Conservation (phyloP, 768 basidiomycete genomes). For the Lanmaoa rubissima region DNA sequence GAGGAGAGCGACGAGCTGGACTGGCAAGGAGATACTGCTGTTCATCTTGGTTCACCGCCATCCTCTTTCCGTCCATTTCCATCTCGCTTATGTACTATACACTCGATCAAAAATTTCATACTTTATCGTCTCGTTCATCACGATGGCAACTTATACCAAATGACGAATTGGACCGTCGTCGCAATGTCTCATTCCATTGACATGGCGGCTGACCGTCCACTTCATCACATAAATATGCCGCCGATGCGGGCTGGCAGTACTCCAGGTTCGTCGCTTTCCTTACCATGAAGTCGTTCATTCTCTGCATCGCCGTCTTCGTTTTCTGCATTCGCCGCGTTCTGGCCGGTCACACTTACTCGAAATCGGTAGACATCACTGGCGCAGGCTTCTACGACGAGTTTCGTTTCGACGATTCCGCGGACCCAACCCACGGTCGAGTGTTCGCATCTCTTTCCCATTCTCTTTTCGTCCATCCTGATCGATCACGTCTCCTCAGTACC, state of each 20-base stretch:
- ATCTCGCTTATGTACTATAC: conserved; percentile 11
- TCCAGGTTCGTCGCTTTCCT: conserved; percentile 7
- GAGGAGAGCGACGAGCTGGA: conserved; percentile 57
- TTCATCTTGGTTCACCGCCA: conserved; percentile 31
- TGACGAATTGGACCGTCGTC: neutral
- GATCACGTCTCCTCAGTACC: conserved; percentile 6
- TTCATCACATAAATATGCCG: neutral
- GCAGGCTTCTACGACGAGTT: conserved; percentile 50
- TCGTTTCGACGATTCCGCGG: conserved; percentile 45
- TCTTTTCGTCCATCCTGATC: neutral
- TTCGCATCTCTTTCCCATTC: conserved; percentile 28
- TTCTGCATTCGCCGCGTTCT: neutral
- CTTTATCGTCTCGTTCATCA: too few relatives aligned
- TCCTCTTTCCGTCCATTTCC: too few relatives aligned
- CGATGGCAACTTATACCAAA: too few relatives aligned
- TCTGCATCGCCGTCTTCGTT: neutral
- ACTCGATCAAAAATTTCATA: too few relatives aligned
- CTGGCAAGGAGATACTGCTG: conserved; percentile 46
- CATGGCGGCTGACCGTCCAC: conserved; percentile 8
- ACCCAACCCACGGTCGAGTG: conserved; percentile 71
- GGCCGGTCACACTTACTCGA: conserved; percentile 8
- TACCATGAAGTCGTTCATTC: conserved; percentile 6
- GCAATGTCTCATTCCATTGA: neutral
- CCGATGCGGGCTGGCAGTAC: neutral
- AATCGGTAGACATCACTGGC: conserved; percentile 45